Conservation (phyloP, 1,284 basidiomycete species). For the Cutaneotrichosporon dermatis region DNA sequence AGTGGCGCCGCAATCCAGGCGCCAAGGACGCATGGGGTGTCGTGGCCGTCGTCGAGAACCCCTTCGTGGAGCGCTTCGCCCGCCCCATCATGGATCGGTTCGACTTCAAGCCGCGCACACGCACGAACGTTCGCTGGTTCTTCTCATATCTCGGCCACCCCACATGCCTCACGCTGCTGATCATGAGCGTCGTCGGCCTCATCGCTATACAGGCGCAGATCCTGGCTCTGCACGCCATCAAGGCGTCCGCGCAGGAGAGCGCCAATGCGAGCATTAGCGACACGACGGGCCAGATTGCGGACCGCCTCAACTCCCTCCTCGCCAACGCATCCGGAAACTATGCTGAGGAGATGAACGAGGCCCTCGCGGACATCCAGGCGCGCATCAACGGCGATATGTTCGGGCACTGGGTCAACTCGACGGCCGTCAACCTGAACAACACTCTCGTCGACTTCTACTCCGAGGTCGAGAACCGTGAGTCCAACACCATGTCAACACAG, state of each 20-base stretch:
- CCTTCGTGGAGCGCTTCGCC: slow-evolving; percentile 40
- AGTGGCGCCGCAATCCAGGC: slow-evolving; percentile 20
- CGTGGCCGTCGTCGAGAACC: slow-evolving; percentile 45
- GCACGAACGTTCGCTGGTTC: slow-evolving; percentile 46
- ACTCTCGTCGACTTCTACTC: slow-evolving; percentile 53
- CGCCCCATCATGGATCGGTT: slow-evolving; percentile 25
- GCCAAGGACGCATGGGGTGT: slow-evolving; percentile 35
- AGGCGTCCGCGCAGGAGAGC: slow-evolving; percentile 59
- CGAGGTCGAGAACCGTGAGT: slow-evolving; percentile 46
- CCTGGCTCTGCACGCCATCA: slow-evolving; percentile 65
- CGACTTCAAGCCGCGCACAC: slow-evolving; percentile 20
- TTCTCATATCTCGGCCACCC: slow-evolving; percentile 86
- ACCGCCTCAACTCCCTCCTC: slow-evolving; percentile 73
- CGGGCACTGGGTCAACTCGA: slow-evolving; percentile 82
- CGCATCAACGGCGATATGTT: slow-evolving; percentile 82
- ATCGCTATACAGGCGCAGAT: slow-evolving; percentile 83
- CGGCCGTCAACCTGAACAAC: slow-evolving; percentile 75
- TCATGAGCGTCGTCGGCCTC: slow-evolving; percentile 85
- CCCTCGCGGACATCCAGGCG: slow-evolving; percentile 63
- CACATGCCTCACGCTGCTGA: slow-evolving; percentile 79
- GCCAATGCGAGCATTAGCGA: slow-evolving; percentile 60
- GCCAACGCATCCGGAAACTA: slow-evolving; percentile 71
- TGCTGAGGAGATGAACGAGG: slow-evolving; percentile 67
- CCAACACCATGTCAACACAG: not conserved
- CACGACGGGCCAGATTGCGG: slow-evolving; percentile 65